Conservation (phyloP, 441 rosid genomes). For the Sinapis alba region DNA sequence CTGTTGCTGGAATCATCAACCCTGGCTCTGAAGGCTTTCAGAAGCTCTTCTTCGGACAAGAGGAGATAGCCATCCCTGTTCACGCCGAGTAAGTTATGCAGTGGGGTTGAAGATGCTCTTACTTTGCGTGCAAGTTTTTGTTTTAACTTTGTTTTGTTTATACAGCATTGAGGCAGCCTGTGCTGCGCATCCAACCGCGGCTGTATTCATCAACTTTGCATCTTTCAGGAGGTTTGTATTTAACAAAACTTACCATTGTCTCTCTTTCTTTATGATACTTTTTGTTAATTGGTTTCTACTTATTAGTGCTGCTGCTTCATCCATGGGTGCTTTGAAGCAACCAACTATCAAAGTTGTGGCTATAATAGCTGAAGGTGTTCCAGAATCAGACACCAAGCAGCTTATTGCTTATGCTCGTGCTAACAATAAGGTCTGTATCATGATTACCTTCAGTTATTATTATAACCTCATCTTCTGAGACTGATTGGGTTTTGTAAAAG, state of each 20-base stretch:
- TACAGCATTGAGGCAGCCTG: constrained; percentile 89
- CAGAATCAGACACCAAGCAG: constrained; percentile 91
- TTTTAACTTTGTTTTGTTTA: constrained; percentile 12
- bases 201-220: constrained; percentile 93
- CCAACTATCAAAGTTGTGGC: constrained; percentile 96
- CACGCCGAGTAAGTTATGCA: constrained; percentile 77
- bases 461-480: constrained; percentile 2
- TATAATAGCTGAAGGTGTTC: constrained; percentile 98
- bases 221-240: constrained; percentile 79
- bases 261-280: neutral
- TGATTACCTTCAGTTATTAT: neutral
- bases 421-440: constrained; percentile 72
- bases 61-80: constrained; percentile 97
- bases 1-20: constrained; percentile 91
- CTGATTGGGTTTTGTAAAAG: constrained; percentile 42
- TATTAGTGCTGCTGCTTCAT: constrained; percentile 91
- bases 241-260: neutral
- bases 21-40: constrained; percentile 98
- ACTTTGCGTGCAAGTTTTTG: neutral
- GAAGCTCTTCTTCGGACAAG: constrained; percentile 93
- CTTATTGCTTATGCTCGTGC: constrained; percentile 89
- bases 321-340: constrained; percentile 95
- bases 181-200: constrained; percentile 91
- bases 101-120: too few species aligned
- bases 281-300: neutral